Base-by-base conservation (phyloP, 2,329 filamentous ascomycete genomes). In the Hymenoscyphus repandus region DNA sequence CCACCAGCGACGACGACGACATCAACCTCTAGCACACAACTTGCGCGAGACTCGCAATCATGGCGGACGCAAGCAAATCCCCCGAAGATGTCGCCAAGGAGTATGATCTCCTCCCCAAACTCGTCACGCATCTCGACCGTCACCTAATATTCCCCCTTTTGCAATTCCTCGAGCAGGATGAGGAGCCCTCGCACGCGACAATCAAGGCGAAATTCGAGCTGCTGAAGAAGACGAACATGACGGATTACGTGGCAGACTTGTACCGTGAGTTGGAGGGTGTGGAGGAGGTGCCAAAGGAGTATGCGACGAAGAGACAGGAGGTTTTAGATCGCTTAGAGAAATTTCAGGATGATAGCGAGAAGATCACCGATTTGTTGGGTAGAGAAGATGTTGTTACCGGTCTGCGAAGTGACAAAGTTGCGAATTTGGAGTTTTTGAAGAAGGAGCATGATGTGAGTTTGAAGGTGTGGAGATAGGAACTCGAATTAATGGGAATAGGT, bases 201-300 rank as follows among this genome's bases (percentile, higher is more conserved):
- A 85, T 86, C 57, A 82, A 87, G 68, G 84, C 90, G 64, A 96
- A 96, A 73, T 96, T 92, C 71, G 86, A 92, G 73, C 83, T 99
- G 52, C 83, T 99, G 62, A 92, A 95, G 76, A 85, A 90, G 70
- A 97, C 93, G 66, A 96, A 97, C 78, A 99, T 99, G 93, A 93
- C 87, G 65, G 93, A 99, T 73, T 99, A 95, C 70, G 89, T 97
- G 49, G 91, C 91, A 66, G 88, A 86, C 66, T 76, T 99, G 61
- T 90, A 95, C 78, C 87, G 88, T 69, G 88, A 96, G 66, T 82
- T 99, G 60, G 83, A 97, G 75, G 79, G 85, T 63, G 81, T 90
- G 58, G 78, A 86, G 54, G 80, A 88, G 56, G 75, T 87, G 49
- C 91, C 93, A 45, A 79, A 86, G 57, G 90, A 96, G 72, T 97